phyloP scores from a whole-genome alignment of 2,329 filamentous ascomycete species.

The Hirsutella thompsonii region DNA sequence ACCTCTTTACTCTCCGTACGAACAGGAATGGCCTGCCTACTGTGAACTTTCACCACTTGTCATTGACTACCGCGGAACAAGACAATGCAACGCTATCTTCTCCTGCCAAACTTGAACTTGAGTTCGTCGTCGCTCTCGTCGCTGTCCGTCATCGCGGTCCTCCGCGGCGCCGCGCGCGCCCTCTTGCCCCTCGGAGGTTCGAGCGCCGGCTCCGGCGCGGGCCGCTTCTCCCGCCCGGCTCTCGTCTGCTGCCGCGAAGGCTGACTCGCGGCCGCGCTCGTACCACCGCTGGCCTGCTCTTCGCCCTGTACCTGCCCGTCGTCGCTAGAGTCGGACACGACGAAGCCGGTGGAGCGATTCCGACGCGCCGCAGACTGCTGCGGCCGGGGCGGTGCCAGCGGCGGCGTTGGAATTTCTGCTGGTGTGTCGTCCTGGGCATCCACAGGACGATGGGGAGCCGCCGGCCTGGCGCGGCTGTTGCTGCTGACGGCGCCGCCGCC shows the following conservation, averaged over 20 bases:
- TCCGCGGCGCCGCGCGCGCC: constrained; percentile 16
- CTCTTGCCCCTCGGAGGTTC: constrained; percentile 20
- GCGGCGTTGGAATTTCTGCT: not conserved
- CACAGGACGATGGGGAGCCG: not conserved
- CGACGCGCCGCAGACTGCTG: no score
- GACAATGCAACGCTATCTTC: constrained; percentile 18
- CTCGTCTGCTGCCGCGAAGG: not conserved
- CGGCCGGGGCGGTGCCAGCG: constrained; percentile 5
- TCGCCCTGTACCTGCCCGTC: not conserved
- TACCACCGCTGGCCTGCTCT: not conserved
- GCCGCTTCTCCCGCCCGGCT: constrained; percentile 18
- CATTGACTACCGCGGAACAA: no score
- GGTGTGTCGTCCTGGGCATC: not conserved
- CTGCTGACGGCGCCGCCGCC: no score
- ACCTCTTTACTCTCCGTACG: no score
- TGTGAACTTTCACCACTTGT: no score
- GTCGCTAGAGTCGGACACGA: constrained; percentile 17
- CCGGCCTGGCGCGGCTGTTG: constrained; percentile 5
- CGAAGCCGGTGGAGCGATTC: constrained; percentile 11
- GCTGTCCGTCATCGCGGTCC: constrained; percentile 21
- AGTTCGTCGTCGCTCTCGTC: constrained; percentile 44
- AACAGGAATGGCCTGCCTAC: no score
- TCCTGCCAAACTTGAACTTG: constrained; percentile 41
- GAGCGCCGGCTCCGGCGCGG: constrained; percentile 15
- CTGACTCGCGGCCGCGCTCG: not conserved